phyloP scores from a whole-genome alignment of 306 rosid species.

The Rosa multiflora region DNA sequence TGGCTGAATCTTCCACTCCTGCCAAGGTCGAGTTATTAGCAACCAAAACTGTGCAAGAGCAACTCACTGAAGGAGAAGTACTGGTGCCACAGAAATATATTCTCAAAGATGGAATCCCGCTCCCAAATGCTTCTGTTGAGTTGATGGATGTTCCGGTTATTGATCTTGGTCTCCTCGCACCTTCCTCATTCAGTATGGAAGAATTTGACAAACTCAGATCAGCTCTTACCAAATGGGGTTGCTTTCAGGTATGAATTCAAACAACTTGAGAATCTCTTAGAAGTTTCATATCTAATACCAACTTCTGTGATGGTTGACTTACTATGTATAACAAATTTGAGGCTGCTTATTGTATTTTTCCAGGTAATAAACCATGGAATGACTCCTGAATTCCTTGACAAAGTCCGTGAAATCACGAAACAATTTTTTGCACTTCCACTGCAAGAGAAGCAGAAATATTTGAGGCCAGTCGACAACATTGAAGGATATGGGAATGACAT shows the following conservation, averaged over 20 bases:
- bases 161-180: slow-evolving; percentile 24
- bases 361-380: slow-evolving; percentile 72
- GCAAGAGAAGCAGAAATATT: slow-evolving; percentile 51
- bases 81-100: slow-evolving; percentile 34
- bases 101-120: slow-evolving; percentile 27
- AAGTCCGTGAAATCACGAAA: slow-evolving; percentile 42
- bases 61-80: neutral
- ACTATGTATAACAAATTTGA: neutral
- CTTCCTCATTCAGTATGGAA: slow-evolving; percentile 9
- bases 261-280: neutral
- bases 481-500: slow-evolving; percentile 66
- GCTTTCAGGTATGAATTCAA: slow-evolving; percentile 31
- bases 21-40: neutral
- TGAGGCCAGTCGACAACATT: slow-evolving; percentile 22
- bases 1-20: neutral
- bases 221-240: slow-evolving; percentile 28
- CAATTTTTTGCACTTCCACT: slow-evolving; percentile 49
- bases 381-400: slow-evolving; percentile 47
- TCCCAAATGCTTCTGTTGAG: slow-evolving; percentile 22
- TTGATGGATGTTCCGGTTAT: slow-evolving; percentile 30
- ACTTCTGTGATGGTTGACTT: neutral
- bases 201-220: neutral
- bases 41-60: slow-evolving; percentile 31
- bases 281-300: neutral
- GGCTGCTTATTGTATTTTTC: neutral